Percentiles rank a stretch among this genome's conserved stretches.
phyloP scores from a whole-genome alignment of 805 yeast species.

The Candida dajiaensis region DNA sequence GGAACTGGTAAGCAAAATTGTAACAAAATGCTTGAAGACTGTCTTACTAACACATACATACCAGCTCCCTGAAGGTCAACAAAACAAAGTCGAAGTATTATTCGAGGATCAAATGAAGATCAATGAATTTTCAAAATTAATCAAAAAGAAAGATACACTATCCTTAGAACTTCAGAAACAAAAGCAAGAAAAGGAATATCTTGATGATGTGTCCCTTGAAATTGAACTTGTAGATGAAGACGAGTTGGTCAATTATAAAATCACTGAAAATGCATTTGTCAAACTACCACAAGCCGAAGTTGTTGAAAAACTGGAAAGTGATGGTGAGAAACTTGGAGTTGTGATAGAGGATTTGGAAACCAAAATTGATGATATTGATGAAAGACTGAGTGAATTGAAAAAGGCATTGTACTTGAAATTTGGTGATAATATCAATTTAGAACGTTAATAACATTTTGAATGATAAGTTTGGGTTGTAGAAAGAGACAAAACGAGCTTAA shows the following conservation, averaged over 20 bases:
- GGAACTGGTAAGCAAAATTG: slow-evolving; percentile 10
- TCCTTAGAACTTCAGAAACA: slow-evolving; percentile 41
- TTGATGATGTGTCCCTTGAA: slow-evolving; percentile 82
- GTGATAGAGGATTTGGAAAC: slow-evolving; percentile 41
- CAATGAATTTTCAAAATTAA: slow-evolving; percentile 81
- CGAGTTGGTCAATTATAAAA: slow-evolving; percentile 63
- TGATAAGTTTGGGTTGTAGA: not conserved
- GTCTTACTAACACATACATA: not conserved
- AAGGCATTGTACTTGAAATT: slow-evolving; percentile 78
- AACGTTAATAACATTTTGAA: slow-evolving; percentile 33
- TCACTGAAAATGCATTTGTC: slow-evolving; percentile 72
- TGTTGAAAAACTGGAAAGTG: slow-evolving; percentile 59
- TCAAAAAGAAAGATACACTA: slow-evolving; percentile 59
- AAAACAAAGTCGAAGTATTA: slow-evolving; percentile 33
- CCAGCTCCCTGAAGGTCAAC: slow-evolving; percentile 35
- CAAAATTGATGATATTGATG: slow-evolving; percentile 46
- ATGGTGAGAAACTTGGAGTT: slow-evolving; percentile 45
- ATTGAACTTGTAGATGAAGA: slow-evolving; percentile 80
- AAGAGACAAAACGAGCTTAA: no score
- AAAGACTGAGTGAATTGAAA: slow-evolving; percentile 56
- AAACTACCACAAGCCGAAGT: slow-evolving; percentile 61
- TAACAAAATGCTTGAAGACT: no score
- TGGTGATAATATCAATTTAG: slow-evolving; percentile 84
- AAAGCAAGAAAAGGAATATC: slow-evolving; percentile 72
- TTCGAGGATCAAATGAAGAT: slow-evolving; percentile 76